Percentiles rank a stretch among this genome's conserved stretches.
Evolutionary conservation across 2,329 filamentous ascomycete genomes (phyloP).

Genomic region (Calonectria honghensis): DNA sequence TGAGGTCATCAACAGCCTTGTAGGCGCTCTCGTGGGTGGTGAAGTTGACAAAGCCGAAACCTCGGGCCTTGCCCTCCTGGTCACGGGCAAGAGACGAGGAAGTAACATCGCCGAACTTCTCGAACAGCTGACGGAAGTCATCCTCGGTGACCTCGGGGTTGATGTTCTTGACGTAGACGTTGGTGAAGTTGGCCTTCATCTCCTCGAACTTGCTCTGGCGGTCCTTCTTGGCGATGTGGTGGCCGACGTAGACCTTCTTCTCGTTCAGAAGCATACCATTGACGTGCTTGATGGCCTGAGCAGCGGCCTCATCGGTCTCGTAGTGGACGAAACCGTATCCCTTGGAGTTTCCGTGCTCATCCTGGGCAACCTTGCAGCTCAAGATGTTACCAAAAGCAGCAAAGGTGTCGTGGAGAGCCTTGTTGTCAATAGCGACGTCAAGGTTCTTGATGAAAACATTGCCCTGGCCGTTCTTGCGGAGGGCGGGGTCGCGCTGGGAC

Average conservation of each 20-base stretch:
- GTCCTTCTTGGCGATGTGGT: slow-evolving; percentile 99
- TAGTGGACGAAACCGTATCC: slow-evolving; percentile 99
- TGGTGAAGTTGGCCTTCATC: slow-evolving; percentile 99
- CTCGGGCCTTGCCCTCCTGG: slow-evolving; percentile 92
- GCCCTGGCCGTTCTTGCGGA: slow-evolving; percentile 99
- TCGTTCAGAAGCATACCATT: slow-evolving; percentile 99
- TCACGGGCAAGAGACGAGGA: slow-evolving; percentile 96
- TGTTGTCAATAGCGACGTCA: slow-evolving; percentile 99
- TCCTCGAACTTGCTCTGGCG: slow-evolving; percentile 99
- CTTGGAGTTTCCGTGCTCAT: slow-evolving; percentile 97
- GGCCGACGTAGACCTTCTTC: slow-evolving; percentile 99
- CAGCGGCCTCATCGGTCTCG: slow-evolving; percentile 98
- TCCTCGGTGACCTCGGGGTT: slow-evolving; percentile 89
- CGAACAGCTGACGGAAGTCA: slow-evolving; percentile 94
- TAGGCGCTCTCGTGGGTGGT: slow-evolving; percentile 90
- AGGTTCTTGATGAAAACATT: slow-evolving; percentile 99
- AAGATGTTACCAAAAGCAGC: slow-evolving; percentile 99
- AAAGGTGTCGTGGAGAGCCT: slow-evolving; percentile 99
- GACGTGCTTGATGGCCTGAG: slow-evolving; percentile 98
- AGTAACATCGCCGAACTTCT: slow-evolving; percentile 94
- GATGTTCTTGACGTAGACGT: slow-evolving; percentile 99
- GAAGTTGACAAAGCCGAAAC: slow-evolving; percentile 98
- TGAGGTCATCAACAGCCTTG: slow-evolving; percentile 92
- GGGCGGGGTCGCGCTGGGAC: slow-evolving; percentile 98
- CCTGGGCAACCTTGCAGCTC: slow-evolving; percentile 99